These are phyloP conservation scores for Heterobasidion irregulare DNA, from an alignment of 1,284 basidiomycete genomes.

Conservation along the genomic window DNA sequence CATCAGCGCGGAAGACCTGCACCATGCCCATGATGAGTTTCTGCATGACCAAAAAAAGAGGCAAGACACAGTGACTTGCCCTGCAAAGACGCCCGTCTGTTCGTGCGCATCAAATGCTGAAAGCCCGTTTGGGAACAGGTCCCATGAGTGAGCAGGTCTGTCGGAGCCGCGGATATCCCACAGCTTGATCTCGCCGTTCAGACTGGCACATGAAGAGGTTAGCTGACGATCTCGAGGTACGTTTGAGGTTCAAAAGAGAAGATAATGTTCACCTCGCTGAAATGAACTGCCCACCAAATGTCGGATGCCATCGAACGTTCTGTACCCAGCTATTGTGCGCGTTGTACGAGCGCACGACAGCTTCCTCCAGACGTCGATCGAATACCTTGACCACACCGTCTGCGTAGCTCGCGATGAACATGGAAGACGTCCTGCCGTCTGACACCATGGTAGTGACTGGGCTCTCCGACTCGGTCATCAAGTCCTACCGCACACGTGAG, in stretches of 20 bases:
- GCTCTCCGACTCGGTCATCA: slow-evolving; percentile 86
- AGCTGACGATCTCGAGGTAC: not conserved
- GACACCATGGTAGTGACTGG: slow-evolving; percentile 84
- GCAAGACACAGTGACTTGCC: slow-evolving; percentile 41
- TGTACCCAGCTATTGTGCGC: slow-evolving; percentile 91
- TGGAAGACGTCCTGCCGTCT: slow-evolving; percentile 72
- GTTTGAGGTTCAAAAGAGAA: not conserved
- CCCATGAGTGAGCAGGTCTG: slow-evolving; percentile 55
- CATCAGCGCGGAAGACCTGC: slow-evolving; percentile 56
- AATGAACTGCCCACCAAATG: slow-evolving; percentile 64
- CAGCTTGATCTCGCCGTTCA: slow-evolving; percentile 86
- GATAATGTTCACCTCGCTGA: slow-evolving; percentile 68
- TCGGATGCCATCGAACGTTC: slow-evolving; percentile 81
- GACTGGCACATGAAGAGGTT: slow-evolving; percentile 32
- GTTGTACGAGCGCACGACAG: slow-evolving; percentile 77
- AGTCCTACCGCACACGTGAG: slow-evolving; percentile 41
- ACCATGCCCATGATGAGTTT: slow-evolving; percentile 1
- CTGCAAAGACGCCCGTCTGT: slow-evolving; percentile 79
- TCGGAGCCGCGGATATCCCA: slow-evolving; percentile 85
- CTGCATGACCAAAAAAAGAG: not conserved
- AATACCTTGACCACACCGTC: slow-evolving; percentile 90
- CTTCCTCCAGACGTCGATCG: slow-evolving; percentile 81
- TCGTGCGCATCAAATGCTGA: slow-evolving; percentile 87
- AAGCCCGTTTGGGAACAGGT: slow-evolving; percentile 66
- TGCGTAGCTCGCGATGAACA: slow-evolving; percentile 88